Base-by-base conservation (phyloP, 1,284 basidiomycete genomes). In the Austroboletus olivaceoglutinosus region DNA sequence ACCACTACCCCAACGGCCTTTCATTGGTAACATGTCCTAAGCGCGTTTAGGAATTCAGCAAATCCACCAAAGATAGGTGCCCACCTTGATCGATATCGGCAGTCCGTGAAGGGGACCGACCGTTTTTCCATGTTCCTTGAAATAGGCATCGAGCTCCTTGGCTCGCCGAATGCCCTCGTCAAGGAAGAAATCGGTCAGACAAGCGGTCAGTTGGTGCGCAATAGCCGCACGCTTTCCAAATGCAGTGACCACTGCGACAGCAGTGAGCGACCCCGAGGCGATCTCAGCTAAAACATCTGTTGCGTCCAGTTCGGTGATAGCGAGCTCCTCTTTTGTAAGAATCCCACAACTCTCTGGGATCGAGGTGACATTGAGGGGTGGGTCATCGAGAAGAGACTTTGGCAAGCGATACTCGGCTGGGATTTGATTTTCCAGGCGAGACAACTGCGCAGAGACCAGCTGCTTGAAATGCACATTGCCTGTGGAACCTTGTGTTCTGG, bases 61-160 rank as follows among this genome's bases (percentile, higher is more conserved):
- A 25, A 8, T 1, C 3, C 23, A 25, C 23, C 4, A 4, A 8
- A 8, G 22, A 23, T 0, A 21, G 18, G 22, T 5, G 15, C 46
- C 5, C 19, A 65, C 65, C 55, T 81, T 81, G 48, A 80, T 58
- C 11, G 72, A 75, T 34, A 81, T 67, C 0, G 78, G 78, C 13
- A 81, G 57, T 2, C 78, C 79, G 50, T 78, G 76, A 16, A 81
- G 58, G 3, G 77, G 76, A 13, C 78, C 78, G 2, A 76, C 59
- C 5, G 67, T 55, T 49, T 61, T 64, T 2, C 71, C 71, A 4
- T 67, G 71, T 10, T 51, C 48, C 19, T 63, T 59, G 37, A 74
- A 61, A 52, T 73, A 58, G 0, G 63, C 67, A 39, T 80, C 78
- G 15, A 78, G 64, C 29, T 70, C 62, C 16, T 59, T 61, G 4